Evolutionary conservation across 2,329 filamentous ascomycete species (phyloP).

Genomic region (Nothophaeocryptopus gaeumannii): DNA sequence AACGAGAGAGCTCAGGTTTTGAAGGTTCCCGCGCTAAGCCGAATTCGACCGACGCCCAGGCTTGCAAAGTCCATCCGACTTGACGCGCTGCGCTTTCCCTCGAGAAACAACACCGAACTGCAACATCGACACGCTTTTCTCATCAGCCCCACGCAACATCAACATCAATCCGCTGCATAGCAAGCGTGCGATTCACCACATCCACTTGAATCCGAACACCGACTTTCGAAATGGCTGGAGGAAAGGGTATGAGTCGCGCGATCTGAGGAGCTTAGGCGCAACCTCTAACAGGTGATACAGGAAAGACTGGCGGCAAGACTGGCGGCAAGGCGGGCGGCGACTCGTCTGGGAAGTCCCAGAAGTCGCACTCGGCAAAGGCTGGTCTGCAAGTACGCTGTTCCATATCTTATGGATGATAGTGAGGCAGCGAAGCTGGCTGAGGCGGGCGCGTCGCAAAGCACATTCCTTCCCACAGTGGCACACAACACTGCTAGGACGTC

Average conservation of each 20-base stretch:
- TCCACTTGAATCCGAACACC: not conserved
- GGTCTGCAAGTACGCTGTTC: constrained; percentile 79
- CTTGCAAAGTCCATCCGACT: constrained; percentile 9
- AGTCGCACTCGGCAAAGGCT: constrained; percentile 88
- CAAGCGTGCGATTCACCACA: constrained; percentile 8
- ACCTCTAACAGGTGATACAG: constrained; percentile 38
- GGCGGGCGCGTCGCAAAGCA: constrained; percentile 30
- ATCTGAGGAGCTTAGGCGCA: constrained; percentile 15
- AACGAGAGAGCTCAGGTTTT: not conserved
- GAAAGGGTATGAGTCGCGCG: constrained; percentile 75
- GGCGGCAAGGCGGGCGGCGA: constrained; percentile 72
- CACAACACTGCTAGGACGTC: not conserved
- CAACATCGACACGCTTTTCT: constrained; percentile 8
- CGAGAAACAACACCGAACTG: constrained; percentile 6
- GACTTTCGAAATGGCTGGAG: constrained; percentile 63
- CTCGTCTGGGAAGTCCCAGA: constrained; percentile 81
- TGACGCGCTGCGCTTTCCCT: constrained; percentile 4
- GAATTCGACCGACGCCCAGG: not conserved
- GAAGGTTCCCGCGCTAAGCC: constrained; percentile 2
- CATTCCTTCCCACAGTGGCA: constrained; percentile 20
- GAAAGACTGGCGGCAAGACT: constrained; percentile 76
- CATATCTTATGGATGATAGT: not conserved
- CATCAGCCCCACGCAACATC: constrained; percentile 9
- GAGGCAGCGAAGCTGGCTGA: constrained; percentile 15
- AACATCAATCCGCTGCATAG: constrained; percentile 2